Evolutionary conservation across 2,329 filamentous ascomycete genomes (phyloP), one percentile per base, ranked within the genome.

Genomic region (Calonectria crousiana): DNA sequence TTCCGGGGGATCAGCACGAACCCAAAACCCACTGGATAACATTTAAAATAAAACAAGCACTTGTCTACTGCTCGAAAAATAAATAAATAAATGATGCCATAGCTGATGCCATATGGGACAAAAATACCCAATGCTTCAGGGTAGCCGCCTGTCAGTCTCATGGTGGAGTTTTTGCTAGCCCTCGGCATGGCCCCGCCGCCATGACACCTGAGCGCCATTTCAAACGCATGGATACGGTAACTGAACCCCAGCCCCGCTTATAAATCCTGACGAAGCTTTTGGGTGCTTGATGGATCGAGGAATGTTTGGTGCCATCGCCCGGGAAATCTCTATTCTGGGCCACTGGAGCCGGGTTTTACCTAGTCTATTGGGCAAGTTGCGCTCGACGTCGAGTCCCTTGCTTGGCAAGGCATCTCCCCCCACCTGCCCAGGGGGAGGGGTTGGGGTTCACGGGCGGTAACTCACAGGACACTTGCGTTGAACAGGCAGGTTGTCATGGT

Each of bases 221-320:
- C 38, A 62, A 64, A 64, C 20, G 32, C 10, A 41, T 44, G 32
- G 56, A 26, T 38, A 56, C 38, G 60, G 30, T 23, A 28, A 65
- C 28, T 30, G 36, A 38, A 62, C 23, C 69, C 64, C 66, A 73
- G 66, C 58, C 71, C 58, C 66, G 71, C 66, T 73, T 73, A 73
- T 69, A 51, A 73, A 69, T 73, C 66, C 56, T 73, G 28, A 73
- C 71, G 66, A 73, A 73, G 66, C 53, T 51, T 65, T 69, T 51
- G n/a, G 5, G 23, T 26, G 16, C 56, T 41, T 62, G 56, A 34
- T 47, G 51, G 52, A 71, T 51, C 41, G 30, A 34, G 30, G 8
- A 36, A 41, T 51, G 41, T 30, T 62, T 56, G 49, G 34, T 30
- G 47, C 41, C 41, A 65, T 65, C 28, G 41, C 60, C 52, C 28